Evolutionary conservation across 768 basidiomycete species (phyloP).

Genomic region (Lenzites betulinus): DNA sequence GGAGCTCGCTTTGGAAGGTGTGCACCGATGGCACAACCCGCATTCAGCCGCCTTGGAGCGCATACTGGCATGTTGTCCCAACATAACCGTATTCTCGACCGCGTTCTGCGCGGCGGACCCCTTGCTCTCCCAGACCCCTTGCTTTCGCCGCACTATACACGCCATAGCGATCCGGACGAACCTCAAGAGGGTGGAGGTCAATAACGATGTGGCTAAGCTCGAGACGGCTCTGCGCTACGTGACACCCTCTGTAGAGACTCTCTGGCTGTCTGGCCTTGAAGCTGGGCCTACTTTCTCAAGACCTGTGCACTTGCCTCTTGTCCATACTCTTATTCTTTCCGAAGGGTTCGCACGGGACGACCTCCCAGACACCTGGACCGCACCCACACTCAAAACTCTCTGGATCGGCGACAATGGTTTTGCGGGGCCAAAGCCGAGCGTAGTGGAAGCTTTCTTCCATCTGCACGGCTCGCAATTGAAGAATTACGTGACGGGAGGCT

Average conservation of each 20-base stretch:
- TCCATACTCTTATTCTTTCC: slow-evolving; percentile 1
- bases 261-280: slow-evolving; percentile 11
- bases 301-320: slow-evolving; percentile 1
- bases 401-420: neutral
- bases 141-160: slow-evolving; percentile 2
- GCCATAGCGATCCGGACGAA: neutral
- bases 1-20: slow-evolving; percentile 24
- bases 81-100: slow-evolving; percentile 21
- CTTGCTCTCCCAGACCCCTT: slow-evolving; percentile 3
- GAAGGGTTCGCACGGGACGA: slow-evolving; percentile 6
- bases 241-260: slow-evolving; percentile 5
- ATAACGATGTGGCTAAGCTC: slow-evolving; percentile 2
- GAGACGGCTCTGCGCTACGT: slow-evolving; percentile 3
- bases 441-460: neutral
- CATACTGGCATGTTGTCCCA: slow-evolving; percentile 18
- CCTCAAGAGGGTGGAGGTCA: slow-evolving; percentile 16
- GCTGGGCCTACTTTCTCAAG: neutral
- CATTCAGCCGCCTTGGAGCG: slow-evolving; percentile 15
- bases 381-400: slow-evolving; percentile 4
- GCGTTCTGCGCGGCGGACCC: slow-evolving; percentile 16
- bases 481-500: neutral
- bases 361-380: neutral
- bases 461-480: slow-evolving; percentile 1
- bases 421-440: neutral
- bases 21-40: slow-evolving; percentile 15